phyloP scores from a whole-genome alignment of 2,329 filamentous ascomycete genomes.

The Coniochaeta pulveracea region DNA sequence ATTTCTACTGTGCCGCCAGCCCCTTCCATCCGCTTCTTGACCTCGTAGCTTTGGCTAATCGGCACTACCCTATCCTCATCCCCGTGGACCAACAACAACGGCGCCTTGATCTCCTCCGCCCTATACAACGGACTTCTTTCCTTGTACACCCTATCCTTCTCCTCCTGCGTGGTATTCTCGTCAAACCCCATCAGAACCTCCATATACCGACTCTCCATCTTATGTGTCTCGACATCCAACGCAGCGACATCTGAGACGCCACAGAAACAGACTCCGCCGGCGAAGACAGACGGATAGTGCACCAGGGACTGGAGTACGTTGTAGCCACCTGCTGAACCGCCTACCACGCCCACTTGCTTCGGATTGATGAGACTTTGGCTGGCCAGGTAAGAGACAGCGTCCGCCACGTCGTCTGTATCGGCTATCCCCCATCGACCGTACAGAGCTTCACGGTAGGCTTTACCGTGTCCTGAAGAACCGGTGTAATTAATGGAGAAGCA shows the following conservation, averaged over 20 bases:
- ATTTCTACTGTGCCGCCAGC: conserved; percentile 32
- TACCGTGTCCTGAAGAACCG: conserved; percentile 38
- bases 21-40: conserved; percentile 31
- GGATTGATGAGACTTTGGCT: conserved; percentile 21
- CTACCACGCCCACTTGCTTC: conserved; percentile 32
- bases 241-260: conserved; percentile 37
- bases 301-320: conserved; percentile 36
- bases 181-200: conserved; percentile 27
- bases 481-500: conserved; percentile 38
- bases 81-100: conserved; percentile 46
- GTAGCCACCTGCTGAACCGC: conserved; percentile 41
- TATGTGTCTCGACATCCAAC: conserved; percentile 36
- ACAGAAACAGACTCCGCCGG: conserved; percentile 35
- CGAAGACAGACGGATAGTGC: conserved; percentile 31
- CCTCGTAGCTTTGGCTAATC: conserved; percentile 40
- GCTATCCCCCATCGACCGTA: conserved; percentile 37
- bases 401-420: conserved; percentile 37
- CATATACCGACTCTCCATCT: conserved; percentile 43
- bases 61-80: conserved; percentile 45
- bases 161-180: conserved; percentile 21
- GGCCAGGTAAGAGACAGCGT: conserved; percentile 29
- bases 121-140: conserved; percentile 37
- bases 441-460: conserved; percentile 34
- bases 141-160: conserved; percentile 27
- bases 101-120: conserved; percentile 33